These are phyloP conservation scores for Trypanosoma caninum DNA, from an alignment of 208 protist genomes.

Conservation along the genomic window DNA sequence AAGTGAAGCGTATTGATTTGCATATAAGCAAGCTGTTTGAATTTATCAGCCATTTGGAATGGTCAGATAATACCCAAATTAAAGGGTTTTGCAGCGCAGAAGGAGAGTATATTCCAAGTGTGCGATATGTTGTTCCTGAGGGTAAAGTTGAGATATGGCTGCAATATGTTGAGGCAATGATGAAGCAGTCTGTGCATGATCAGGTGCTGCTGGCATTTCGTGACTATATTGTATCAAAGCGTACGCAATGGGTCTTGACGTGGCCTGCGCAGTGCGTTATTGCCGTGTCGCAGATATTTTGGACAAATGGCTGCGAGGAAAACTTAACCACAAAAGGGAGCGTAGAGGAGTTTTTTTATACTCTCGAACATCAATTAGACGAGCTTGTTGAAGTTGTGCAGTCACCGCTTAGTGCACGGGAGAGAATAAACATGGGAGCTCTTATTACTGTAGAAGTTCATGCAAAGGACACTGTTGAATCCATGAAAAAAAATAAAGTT, in stretches of 20 bases:
- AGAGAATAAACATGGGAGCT: conserved; percentile 93
- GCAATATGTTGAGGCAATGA: conserved; percentile 91
- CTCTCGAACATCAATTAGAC: conserved; percentile 77
- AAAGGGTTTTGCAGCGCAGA: conserved; percentile 92
- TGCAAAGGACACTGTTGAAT: conserved; percentile 93
- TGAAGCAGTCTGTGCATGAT: conserved; percentile 87
- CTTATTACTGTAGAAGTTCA: conserved; percentile 98
- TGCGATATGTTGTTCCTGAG: conserved; percentile 80
- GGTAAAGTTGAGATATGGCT: conserved; percentile 97
- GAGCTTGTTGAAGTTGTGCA: conserved; percentile 92
- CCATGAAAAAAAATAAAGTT: conserved; percentile 67
- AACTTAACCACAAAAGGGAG: conserved; percentile 62
- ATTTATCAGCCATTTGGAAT: conserved; percentile 88
- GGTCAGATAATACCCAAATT: conserved; percentile 77
- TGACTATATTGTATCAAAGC: conserved; percentile 59
- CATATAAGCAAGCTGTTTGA: conserved; percentile 97
- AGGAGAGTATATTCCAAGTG: conserved; percentile 90
- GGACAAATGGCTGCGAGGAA: conserved; percentile 94
- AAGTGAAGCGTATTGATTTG: conserved; percentile 93
- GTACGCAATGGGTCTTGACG: conserved; percentile 86
- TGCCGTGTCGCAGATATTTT: conserved; percentile 91
- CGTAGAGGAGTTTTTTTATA: conserved; percentile 57
- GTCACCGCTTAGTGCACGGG: conserved; percentile 73
- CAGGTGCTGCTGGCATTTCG: conserved; percentile 64
- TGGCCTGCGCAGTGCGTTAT: conserved; percentile 94